These are phyloP conservation scores for Bertia moriformis DNA, from an alignment of 2,329 filamentous ascomycete species.

Conservation along the genomic window DNA sequence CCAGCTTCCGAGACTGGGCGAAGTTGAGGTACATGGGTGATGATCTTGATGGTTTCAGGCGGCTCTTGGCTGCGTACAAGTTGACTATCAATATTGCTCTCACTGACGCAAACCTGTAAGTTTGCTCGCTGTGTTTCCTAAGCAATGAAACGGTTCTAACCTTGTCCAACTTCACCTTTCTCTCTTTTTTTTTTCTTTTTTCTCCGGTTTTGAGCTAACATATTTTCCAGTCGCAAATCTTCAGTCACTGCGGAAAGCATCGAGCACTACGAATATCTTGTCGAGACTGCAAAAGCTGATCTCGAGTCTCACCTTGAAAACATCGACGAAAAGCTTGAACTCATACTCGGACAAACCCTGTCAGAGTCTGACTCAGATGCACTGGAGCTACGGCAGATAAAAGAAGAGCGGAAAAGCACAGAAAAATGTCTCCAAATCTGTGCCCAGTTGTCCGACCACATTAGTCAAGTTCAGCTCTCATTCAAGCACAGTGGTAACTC, in stretches of 20 bases:
- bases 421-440: slow-evolving; percentile 4
- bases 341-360: no score
- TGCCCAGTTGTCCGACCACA: slow-evolving; percentile 3
- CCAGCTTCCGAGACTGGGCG: slow-evolving; percentile 4
- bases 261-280: slow-evolving; percentile 5
- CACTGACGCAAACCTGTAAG: slow-evolving; percentile 3
- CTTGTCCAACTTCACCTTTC: slow-evolving; percentile 1
- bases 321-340: slow-evolving; percentile 3
- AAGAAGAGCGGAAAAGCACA: slow-evolving; percentile 5
- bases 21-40: slow-evolving; percentile 3
- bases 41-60: slow-evolving; percentile 3
- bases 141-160: no score
- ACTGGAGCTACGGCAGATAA: slow-evolving; percentile 3
- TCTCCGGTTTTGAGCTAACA: slow-evolving; percentile 1
- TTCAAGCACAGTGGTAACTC: neutral
- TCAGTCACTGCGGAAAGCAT: slow-evolving; percentile 3
- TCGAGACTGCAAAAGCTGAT: slow-evolving; percentile 2
- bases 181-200: no score
- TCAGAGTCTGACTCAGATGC: slow-evolving; percentile 1
- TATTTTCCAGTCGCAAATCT: slow-evolving; percentile 1
- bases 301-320: slow-evolving; percentile 2
- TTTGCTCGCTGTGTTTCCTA: neutral
- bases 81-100: slow-evolving; percentile 5
- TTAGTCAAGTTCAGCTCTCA: slow-evolving; percentile 1
- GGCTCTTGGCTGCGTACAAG: slow-evolving; percentile 3